A percentile compares a stretch with the other conserved stretches of the same genome.
phyloP scores from a whole-genome alignment of 352 stramenopile species.

The Phytopythium sindhum region DNA sequence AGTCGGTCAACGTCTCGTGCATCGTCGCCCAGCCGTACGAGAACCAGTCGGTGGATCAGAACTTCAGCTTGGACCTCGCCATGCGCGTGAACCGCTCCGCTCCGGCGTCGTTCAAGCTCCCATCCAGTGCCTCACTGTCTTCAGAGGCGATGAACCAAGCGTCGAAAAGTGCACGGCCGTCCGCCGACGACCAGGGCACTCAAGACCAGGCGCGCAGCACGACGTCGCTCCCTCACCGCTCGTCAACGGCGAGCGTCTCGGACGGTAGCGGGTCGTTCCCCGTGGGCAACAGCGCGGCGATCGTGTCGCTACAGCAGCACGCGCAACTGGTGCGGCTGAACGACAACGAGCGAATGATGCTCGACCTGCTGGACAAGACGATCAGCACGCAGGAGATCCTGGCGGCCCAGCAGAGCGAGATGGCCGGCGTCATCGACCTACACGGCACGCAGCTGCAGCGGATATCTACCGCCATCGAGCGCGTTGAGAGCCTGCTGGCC shows the following conservation, averaged over 20 bases:
- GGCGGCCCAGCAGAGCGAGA: constrained; percentile 68
- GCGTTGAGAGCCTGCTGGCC: constrained; percentile 59
- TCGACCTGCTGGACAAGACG: constrained; percentile 74
- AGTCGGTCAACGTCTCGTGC: constrained; percentile 50
- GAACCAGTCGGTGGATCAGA: constrained; percentile 24
- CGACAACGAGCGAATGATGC: constrained; percentile 65
- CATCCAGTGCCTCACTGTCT: neutral
- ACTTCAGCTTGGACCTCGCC: constrained; percentile 54
- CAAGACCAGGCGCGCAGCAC: constrained; percentile 10
- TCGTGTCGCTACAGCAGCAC: constrained; percentile 21
- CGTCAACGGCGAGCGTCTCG: constrained; percentile 1
- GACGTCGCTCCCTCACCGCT: constrained; percentile 3
- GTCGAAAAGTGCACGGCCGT: constrained; percentile 6
- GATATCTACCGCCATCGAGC: constrained; percentile 67
- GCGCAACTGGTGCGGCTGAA: constrained; percentile 39
- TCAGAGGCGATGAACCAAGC: neutral
- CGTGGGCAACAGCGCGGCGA: constrained; percentile 16
- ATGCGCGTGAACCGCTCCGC: constrained; percentile 32
- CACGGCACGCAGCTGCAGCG: constrained; percentile 60
- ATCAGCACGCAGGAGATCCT: constrained; percentile 78
- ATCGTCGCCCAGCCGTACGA: constrained; percentile 36
- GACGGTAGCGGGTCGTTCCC: constrained; percentile 1
- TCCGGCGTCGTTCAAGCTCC: constrained; percentile 19
- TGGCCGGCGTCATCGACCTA: constrained; percentile 61
- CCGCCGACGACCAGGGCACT: constrained; percentile 15